phyloP scores from a whole-genome alignment of 495 filamentous ascomycete species.

The Apiosordaria backusii region DNA sequence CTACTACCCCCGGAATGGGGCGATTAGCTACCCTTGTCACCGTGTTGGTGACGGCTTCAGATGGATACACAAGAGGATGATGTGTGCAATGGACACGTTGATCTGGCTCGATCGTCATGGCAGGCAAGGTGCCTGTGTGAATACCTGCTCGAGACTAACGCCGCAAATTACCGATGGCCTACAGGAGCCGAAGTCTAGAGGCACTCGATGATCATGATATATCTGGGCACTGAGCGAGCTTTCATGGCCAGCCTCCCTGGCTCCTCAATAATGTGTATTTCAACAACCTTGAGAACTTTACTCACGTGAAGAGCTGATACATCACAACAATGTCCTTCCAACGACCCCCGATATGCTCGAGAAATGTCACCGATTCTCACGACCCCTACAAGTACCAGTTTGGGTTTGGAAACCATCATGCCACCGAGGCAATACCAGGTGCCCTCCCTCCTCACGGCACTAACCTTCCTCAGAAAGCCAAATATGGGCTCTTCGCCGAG shows the following conservation, averaged over 20 bases:
- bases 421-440: conserved; percentile 27
- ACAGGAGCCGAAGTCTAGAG: not conserved
- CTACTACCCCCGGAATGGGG: not conserved
- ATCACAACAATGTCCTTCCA: not conserved
- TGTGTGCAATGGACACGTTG: not conserved
- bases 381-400: conserved; percentile 31
- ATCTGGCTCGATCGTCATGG: not conserved
- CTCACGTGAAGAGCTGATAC: too few species aligned
- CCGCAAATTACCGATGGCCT: not conserved
- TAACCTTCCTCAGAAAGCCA: conserved; percentile 64
- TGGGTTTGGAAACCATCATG: conserved; percentile 31
- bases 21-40: not conserved
- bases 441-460: conserved; percentile 52
- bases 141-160: not conserved
- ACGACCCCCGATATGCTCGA: not conserved
- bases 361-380: not conserved
- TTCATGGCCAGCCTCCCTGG: not conserved
- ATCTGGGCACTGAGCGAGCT: not conserved
- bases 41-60: not conserved
- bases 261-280: too few species aligned
- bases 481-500: conserved; percentile 67
- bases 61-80: not conserved
- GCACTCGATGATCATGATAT: not conserved
- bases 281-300: too few species aligned
- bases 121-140: not conserved